Conservation (phyloP, 768 basidiomycete genomes). For the Trametes gibbosa region DNA sequence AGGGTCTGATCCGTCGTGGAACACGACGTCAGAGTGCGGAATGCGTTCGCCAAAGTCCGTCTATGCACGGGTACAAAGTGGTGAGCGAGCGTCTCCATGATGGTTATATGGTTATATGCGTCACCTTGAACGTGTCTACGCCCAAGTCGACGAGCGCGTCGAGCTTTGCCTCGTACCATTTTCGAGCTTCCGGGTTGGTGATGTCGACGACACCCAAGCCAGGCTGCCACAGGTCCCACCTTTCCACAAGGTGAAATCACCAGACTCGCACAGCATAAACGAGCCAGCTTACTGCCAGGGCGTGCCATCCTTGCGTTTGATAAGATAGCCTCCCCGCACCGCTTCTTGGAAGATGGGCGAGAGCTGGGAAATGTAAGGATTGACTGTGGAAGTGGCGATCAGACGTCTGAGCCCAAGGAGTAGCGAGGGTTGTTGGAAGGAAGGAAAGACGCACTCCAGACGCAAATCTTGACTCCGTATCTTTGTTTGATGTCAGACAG, state of each 20-base stretch:
- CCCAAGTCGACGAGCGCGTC: conserved; percentile 44
- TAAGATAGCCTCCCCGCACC: conserved; percentile 63
- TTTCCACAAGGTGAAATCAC: neutral
- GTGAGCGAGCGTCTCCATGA: too few species aligned
- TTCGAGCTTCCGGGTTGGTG: conserved; percentile 49
- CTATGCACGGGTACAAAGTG: conserved; percentile 28
- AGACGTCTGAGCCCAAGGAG: conserved; percentile 6
- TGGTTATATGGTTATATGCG: neutral
- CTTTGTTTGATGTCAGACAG: conserved; percentile 55
- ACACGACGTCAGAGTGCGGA: conserved; percentile 60
- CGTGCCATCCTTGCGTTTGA: conserved; percentile 63
- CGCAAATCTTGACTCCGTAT: conserved; percentile 68
- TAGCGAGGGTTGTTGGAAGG: neutral
- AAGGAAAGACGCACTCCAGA: conserved; percentile 52
- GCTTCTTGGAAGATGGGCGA: conserved; percentile 71
- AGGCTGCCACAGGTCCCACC: conserved; percentile 67
- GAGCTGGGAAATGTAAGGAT: conserved; percentile 70
- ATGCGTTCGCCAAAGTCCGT: conserved; percentile 81
- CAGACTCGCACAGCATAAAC: neutral
- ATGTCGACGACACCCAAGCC: conserved; percentile 64
- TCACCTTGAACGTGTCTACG: conserved; percentile 52
- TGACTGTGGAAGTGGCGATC: conserved; percentile 41
- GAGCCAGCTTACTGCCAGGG: conserved; percentile 57
- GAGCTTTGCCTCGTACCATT: conserved; percentile 47
- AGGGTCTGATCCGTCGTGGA: conserved; percentile 67